Percentiles rank a stretch among this genome's conserved stretches.
These are phyloP conservation scores for Cordyceps farinosa DNA, from an alignment of 2,329 filamentous ascomycete genomes.

Conservation along the genomic window DNA sequence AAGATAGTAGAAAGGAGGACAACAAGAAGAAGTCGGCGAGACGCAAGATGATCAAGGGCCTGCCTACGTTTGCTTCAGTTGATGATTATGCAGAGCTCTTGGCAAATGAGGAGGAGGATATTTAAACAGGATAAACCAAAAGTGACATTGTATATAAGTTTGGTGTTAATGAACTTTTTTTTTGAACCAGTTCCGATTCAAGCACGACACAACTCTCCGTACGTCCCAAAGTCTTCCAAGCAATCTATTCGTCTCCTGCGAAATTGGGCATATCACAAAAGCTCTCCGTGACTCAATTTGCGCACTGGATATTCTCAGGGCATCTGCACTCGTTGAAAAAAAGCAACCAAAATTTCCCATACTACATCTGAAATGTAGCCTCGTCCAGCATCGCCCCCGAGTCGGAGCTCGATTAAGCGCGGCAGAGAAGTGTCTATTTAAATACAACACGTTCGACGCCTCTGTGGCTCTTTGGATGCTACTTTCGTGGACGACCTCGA, in stretches of 20 bases:
- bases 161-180: not conserved
- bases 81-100: conserved; percentile 91
- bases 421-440: not conserved
- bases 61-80: conserved; percentile 88
- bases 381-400: too few species aligned
- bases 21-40: conserved; percentile 47
- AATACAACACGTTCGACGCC: conserved; percentile 11
- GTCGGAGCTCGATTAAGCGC: too few species aligned
- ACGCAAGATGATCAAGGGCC: conserved; percentile 78
- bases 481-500: conserved; percentile 16
- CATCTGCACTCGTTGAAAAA: too few species aligned
- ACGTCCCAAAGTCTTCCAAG: too few species aligned
- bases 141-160: conserved; percentile 12
- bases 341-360: too few species aligned
- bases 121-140: conserved; percentile 23
- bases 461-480: conserved; percentile 14
- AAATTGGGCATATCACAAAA: too few species aligned
- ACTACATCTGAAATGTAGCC: too few species aligned
- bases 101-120: conserved; percentile 62
- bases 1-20: conserved; percentile 27
- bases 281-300: too few species aligned
- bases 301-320: too few species aligned
- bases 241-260: too few species aligned
- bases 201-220: too few species aligned
- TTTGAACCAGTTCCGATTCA: not conserved